A percentile compares a stretch with the other conserved stretches of the same genome.
These are phyloP conservation scores for Petunia hybrid DNA, from an alignment of 305 asterid species.

Conservation along the genomic window DNA sequence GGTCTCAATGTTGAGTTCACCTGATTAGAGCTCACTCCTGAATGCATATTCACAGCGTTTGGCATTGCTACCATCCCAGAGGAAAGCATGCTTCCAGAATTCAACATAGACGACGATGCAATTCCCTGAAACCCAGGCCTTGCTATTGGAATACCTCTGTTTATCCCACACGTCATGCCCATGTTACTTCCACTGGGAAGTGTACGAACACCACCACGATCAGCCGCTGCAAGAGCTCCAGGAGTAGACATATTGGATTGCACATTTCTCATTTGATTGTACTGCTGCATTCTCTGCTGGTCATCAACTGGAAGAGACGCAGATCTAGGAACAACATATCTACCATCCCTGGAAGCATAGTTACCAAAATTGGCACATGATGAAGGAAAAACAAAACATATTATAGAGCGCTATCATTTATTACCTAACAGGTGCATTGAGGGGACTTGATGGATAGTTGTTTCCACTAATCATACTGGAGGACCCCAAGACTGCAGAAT, in stretches of 20 bases:
- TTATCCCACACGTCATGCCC: constrained; percentile 56
- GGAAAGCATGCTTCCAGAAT: constrained; percentile 63
- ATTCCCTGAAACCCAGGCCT: constrained; percentile 79
- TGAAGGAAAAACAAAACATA: not conserved
- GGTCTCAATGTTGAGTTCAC: constrained; percentile 67
- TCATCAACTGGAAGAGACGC: constrained; percentile 72
- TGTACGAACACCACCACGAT: constrained; percentile 68
- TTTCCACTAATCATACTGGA: constrained; percentile 62
- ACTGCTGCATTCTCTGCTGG: constrained; percentile 78
- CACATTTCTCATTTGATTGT: constrained; percentile 65
- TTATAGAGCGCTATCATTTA: constrained; percentile 20
- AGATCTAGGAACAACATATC: constrained; percentile 67
- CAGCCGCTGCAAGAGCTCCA: constrained; percentile 64
- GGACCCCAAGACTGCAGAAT: constrained; percentile 64
- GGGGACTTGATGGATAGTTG: constrained; percentile 58
- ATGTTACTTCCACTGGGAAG: constrained; percentile 71
- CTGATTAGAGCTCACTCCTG: constrained; percentile 71
- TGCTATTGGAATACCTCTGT: constrained; percentile 61
- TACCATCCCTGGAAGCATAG: constrained; percentile 61
- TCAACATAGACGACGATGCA: constrained; percentile 66
- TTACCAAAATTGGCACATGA: constrained; percentile 34
- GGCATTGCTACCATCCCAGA: constrained; percentile 65
- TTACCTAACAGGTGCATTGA: constrained; percentile 69
- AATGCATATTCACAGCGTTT: constrained; percentile 57
- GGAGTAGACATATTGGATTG: constrained; percentile 64